Evolutionary conservation across 805 yeast genomes (phyloP), one percentile per base, ranked within the genome.

Genomic region (Kregervanrija delftensis): DNA sequence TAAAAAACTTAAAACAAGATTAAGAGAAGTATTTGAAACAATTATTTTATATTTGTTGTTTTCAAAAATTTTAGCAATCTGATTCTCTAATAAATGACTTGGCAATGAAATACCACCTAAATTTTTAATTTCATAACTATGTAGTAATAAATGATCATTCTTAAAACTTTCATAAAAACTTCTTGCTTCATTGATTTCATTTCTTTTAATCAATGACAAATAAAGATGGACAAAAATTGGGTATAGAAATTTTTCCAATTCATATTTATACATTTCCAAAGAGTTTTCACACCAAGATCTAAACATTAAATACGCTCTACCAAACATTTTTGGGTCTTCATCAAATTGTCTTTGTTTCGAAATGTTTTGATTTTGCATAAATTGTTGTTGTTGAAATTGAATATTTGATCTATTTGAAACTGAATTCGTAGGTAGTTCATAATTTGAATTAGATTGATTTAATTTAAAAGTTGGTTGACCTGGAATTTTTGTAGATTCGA

Each of bases 141-240:
- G 97, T 35, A 81, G 71, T 11, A 87, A 68, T 33, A 71, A 66
- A 62, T 87, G 96, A 58, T 88, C 96, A 11, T 68, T 68, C 40
- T 81, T 73, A 61, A 81, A 90, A 56, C 76, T 79, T 49, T 83
- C 86, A 56, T 84, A 88, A 58, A 91, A 91, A 16, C 67, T 63
- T 55, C 86, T 79, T 6, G 96, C 95, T 43, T 77, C 74, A 14
- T 68, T 61, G 6, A 76, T 65, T 53, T 72, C 74, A 47, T 79
- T 76, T 56, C 86, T 83, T 37, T 77, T 68, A 15, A 91, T 79
- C 46, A 93, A 72, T 54, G 88, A 91, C 49, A 93, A 69, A 60
- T 79, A 93, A 55, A 88, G 78, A 63, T 91, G 96, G 42, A 91
- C 83, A 64, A 90, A 93, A n/a, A 93, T 72, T 5, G 99, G 99